Evolutionary conservation across 192 early-diverging fungal species (phyloP), one percentile per base, ranked within the genome.

Genomic region (Coemansia sp.): DNA sequence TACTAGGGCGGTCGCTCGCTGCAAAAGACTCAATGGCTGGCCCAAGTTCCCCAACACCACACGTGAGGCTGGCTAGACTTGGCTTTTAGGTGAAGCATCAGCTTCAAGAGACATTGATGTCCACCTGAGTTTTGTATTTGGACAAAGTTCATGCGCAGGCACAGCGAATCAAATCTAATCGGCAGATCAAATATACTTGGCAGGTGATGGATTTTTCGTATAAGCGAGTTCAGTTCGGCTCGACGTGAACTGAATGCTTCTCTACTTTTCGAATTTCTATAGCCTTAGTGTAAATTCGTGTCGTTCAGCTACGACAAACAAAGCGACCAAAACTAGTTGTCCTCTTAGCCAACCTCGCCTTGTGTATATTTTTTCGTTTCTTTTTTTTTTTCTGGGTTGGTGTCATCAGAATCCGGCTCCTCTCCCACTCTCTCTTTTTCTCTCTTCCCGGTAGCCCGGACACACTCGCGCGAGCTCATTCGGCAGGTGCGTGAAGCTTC

Each of bases 341-440:
- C 26, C 26, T 26, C 26, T 26, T 26, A 26, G 26, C 26, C 26
- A 26, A 26, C 26, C 19, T 19, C 47, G 8, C 46, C 19, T 21
- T 49, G 47, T 49, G 55, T 58, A 58, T 58, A 58, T 58, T 58
- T 58, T 58, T 23, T 17, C 16, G 16, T n/a, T 58, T 7, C 16
- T 2, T 58, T 33, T 6, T 6, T 58, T 17, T 53, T 5, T 55
- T 30, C 35, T 55, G 30, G 32, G 55, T 32, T 33, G 55, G 55
- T 17, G n/a, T 32, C 55, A 58, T 30, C 55, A 58, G 30, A 33
- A 17, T 17, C 47, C 55, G 13, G 55, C 52, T 30, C 26, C 52
- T 55, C n/a, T 49, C 7, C 21, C 9, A 6, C 52, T 4, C 16
- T 58, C 30, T 17, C 16, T 58, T 16, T 55, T 55, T 6, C 14